Conservation (phyloP, 2,329 filamentous ascomycete species). For the Cadophora sp. region DNA sequence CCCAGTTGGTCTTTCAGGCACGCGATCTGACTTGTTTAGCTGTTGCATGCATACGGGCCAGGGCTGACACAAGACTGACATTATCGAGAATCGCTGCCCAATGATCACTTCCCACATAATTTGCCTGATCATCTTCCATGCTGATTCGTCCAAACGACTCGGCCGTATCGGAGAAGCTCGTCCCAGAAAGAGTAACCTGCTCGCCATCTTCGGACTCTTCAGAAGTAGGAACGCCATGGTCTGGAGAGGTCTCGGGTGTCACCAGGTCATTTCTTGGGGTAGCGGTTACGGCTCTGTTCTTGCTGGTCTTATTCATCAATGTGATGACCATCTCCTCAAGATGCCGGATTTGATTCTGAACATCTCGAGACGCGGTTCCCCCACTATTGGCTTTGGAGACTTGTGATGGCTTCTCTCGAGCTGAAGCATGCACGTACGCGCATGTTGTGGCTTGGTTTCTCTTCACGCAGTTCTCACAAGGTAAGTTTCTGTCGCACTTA, state of each 20-base stretch:
- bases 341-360: constrained; percentile 59
- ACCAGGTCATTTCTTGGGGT: background rate
- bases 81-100: constrained; percentile 65
- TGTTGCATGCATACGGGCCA: background rate
- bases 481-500: constrained; percentile 72
- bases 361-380: constrained; percentile 47
- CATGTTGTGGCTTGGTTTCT: constrained; percentile 64
- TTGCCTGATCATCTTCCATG: constrained; percentile 47
- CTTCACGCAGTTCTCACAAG: constrained; percentile 72
- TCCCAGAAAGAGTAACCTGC: constrained; percentile 2
- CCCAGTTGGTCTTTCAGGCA: constrained; percentile 63
- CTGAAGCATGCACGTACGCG: constrained; percentile 54
- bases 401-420: constrained; percentile 36
- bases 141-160: constrained; percentile 36
- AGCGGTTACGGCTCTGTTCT: background rate
- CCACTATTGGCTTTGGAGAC: constrained; percentile 23
- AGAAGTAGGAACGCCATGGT: background rate
- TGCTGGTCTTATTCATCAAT: constrained; percentile 50
- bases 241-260: constrained; percentile 24
- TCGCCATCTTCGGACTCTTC: constrained; percentile 8
- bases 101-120: constrained; percentile 62
- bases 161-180: constrained; percentile 21
- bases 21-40: constrained; percentile 53
- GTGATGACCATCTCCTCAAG: constrained; percentile 62
- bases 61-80: constrained; percentile 43